phyloP scores from a whole-genome alignment of 768 basidiomycete genomes.

The Lentinula sp. region DNA sequence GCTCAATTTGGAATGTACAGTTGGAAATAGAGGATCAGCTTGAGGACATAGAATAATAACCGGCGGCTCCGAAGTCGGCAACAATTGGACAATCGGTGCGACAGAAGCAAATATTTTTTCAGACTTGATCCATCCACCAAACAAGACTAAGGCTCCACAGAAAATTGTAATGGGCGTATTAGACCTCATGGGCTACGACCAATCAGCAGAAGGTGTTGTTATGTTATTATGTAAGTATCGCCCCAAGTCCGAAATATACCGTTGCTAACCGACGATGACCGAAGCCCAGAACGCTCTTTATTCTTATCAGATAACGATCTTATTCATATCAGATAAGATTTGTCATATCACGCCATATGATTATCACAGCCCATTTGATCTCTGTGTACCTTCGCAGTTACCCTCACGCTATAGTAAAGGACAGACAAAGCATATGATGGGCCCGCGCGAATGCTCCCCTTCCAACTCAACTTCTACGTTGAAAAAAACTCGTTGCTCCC shows the following conservation, averaged over 20 bases:
- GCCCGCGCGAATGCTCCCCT: background rate
- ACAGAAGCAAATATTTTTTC: background rate
- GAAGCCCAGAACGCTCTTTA: background rate
- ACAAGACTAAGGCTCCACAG: background rate
- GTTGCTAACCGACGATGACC: background rate
- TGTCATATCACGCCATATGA: background rate
- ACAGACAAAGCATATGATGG: background rate
- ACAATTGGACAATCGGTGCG: background rate
- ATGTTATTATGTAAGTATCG: background rate
- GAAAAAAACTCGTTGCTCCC: background rate
- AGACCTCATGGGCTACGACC: background rate
- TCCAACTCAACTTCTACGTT: background rate
- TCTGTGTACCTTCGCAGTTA: background rate
- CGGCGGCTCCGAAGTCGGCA: background rate
- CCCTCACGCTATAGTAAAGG: background rate
- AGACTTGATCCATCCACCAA: background rate
- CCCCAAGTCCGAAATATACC: background rate
- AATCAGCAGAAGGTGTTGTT: background rate
- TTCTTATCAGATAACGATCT: background rate
- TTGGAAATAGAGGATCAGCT: constrained; percentile 11
- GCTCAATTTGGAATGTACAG: constrained; percentile 15
- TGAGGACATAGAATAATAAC: constrained; percentile 14
- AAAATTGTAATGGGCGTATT: background rate
- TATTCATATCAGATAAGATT: constrained; percentile 1
- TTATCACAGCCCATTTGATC: background rate